These are phyloP conservation scores for Tremellales sp. DNA, from an alignment of 1,284 basidiomycete species.

Conservation along the genomic window DNA sequence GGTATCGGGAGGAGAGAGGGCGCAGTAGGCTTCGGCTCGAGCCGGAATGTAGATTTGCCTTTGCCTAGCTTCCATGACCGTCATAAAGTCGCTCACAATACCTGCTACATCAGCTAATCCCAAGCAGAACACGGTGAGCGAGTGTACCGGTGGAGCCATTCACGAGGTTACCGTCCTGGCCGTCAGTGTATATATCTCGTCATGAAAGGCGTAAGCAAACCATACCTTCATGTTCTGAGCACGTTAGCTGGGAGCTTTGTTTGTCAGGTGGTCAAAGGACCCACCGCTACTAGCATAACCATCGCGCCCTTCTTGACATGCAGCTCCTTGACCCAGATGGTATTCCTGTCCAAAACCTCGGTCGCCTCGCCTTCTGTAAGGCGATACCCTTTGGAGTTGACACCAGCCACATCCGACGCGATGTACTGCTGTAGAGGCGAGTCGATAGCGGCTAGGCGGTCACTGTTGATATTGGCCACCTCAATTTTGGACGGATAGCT, in stretches of 20 bases:
- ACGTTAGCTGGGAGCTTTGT: background rate
- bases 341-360: conserved; percentile 21
- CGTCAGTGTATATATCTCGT: background rate
- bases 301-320: conserved; percentile 32
- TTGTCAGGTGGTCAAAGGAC: conserved; percentile 4
- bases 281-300: conserved; percentile 39
- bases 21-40: conserved; percentile 1
- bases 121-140: background rate
- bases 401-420: conserved; percentile 21
- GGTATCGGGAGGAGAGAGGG: background rate
- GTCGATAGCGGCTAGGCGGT: conserved; percentile 16
- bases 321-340: conserved; percentile 26
- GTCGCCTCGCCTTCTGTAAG: conserved; percentile 20
- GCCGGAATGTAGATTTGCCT: conserved; percentile 10
- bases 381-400: conserved; percentile 14
- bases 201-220: background rate
- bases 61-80: conserved; percentile 9
- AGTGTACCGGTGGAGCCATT: conserved; percentile 22
- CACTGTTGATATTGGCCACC: conserved; percentile 25
- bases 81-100: conserved; percentile 21
- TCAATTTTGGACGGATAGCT: conserved; percentile 24
- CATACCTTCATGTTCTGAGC: conserved; percentile 24
- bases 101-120: conserved; percentile 12
- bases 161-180: conserved; percentile 15
- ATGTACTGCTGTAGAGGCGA: conserved; percentile 12